Base-by-base conservation (phyloP, 306 rosid genomes). In the Quercus bicolor region DNA sequence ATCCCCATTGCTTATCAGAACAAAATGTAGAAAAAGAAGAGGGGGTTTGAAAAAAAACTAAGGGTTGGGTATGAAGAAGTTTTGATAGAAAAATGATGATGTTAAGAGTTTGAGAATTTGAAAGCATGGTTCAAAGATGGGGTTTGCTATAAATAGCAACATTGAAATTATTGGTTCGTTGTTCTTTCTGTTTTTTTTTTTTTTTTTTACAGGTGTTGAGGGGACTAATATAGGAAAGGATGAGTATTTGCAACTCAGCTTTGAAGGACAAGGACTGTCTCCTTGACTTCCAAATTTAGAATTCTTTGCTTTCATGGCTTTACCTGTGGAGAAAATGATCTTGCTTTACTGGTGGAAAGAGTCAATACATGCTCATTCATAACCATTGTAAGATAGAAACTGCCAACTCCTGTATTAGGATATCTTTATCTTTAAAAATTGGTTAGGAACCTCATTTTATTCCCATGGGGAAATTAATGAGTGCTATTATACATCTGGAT, bases 1-100 rank as follows among this genome's bases (percentile, higher is more conserved):
- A 84, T 75, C 52, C 97, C 97, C 97, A 92, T 94, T 88, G 64
- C 72, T 68, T 71, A 75, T 20, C 45, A 31, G 52, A 56, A 53
- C 28, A 66, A 66, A 34, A 6, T 6, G 53, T 13, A 48, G 53
- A 60, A 59, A 74, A 33, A 79, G 14, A 13, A 57, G 45, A 18
- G 43, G 34, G 24, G 24, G 55, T 69, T 21, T 66, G 54, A 80
- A 80, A 79, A 78, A 54, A 78, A 54, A 72, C 4, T 24, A 61
- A 28, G 43, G 45, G 12, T 40, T 40, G 45, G 45, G 45, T 40
- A 40, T 40, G 45, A 40, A 37, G 43, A 37, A 40, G 45, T 8
- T 40, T 78, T 31, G 79, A 60, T 56, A 61, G 75, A 70, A 26
- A 65, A 26, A 66, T 60, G 19, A 29, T 34, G 74, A 40, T 40